Conservation (phyloP, 352 stramenopile species). For the Pythium myriotylum region DNA sequence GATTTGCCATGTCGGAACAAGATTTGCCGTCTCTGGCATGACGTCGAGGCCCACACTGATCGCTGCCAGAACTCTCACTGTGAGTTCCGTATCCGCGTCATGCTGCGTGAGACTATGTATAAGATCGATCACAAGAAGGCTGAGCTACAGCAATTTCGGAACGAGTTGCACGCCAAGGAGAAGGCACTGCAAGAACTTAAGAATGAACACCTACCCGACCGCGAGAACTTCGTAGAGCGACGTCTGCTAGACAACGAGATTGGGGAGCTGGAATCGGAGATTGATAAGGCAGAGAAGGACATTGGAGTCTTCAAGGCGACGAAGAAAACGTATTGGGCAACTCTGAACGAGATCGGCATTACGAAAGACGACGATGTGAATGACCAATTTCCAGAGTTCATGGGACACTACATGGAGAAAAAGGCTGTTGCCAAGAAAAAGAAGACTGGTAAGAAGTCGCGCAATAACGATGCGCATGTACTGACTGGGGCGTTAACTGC, state of each 20-base stretch:
- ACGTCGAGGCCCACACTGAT: conserved; percentile 70
- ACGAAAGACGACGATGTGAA: conserved; percentile 51
- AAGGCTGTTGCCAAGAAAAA: conserved; percentile 22
- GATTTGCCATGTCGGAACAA: conserved; percentile 69
- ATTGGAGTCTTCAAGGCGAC: conserved; percentile 40
- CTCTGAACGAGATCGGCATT: conserved; percentile 70
- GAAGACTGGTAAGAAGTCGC: conserved; percentile 25
- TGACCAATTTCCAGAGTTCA: conserved; percentile 57
- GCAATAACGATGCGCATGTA: conserved; percentile 25
- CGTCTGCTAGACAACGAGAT: conserved; percentile 59
- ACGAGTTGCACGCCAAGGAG: conserved; percentile 45
- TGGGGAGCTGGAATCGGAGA: conserved; percentile 62
- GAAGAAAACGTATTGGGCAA: conserved; percentile 62
- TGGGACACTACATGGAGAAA: conserved; percentile 53
- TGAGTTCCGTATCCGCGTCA: conserved; percentile 72
- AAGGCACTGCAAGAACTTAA: conserved; percentile 36
- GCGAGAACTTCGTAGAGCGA: conserved; percentile 37
- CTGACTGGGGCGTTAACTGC: not conserved
- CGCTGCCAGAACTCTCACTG: conserved; percentile 66
- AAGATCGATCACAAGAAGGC: conserved; percentile 70
- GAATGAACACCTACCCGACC: conserved; percentile 36
- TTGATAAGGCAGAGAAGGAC: conserved; percentile 52
- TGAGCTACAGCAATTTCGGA: conserved; percentile 37
- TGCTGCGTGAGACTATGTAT: conserved; percentile 76
- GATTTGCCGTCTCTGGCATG: conserved; percentile 71